Base-by-base conservation (phyloP, 345 rosid species). In the Euphorbia tirucalli region DNA sequence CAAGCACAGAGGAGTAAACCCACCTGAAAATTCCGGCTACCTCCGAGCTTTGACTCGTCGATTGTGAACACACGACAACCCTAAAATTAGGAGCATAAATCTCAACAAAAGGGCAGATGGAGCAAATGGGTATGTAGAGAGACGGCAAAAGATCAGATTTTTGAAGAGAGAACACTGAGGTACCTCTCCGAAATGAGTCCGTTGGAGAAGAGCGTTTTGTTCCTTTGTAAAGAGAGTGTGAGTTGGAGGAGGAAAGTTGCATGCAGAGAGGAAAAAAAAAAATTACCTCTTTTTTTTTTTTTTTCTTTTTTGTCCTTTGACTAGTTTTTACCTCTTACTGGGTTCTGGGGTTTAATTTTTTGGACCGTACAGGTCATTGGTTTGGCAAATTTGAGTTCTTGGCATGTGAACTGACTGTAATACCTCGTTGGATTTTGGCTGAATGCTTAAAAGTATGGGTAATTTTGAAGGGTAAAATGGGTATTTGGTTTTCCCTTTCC, bases 21-120 rank as follows among this genome's bases (percentile, higher is more conserved):
- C 69, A 65, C 69, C 69, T 25, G 28, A 24, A 64, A 41, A 22
- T 65, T 44, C 54, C 55, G 54, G 49, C 16, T 41, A 18, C 13
- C 52, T 41, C 68, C 11, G n/a, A 5, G 32, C 68, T 22, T 64
- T 24, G 68, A 64, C 68, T 7, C 68, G 14, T 5, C 8, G 68
- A 41, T 22, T 41, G 31, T 41, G 1, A 64, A 15, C 31, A 28
- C 5, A 21, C 48, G 24, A 41, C 22, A 44, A 65, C 31, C 55
- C 69, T 46, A 44, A 64, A 41, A 64, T 64, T 35, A 13, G 46
- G 48, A 41, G 8, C 11, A 9, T 6, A 24, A 15, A 19, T 9
- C 11, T 0, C 11, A 31, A n/a, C n/a, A 5, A 22, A 0, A 21
- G n/a, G 11, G 27, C 49, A 25, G 30, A 46, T 24, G 27, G 57